Evolutionary conservation across 1,284 basidiomycete genomes (phyloP), one percentile per base, ranked within the genome.

Genomic region (Chalciporus sp.): DNA sequence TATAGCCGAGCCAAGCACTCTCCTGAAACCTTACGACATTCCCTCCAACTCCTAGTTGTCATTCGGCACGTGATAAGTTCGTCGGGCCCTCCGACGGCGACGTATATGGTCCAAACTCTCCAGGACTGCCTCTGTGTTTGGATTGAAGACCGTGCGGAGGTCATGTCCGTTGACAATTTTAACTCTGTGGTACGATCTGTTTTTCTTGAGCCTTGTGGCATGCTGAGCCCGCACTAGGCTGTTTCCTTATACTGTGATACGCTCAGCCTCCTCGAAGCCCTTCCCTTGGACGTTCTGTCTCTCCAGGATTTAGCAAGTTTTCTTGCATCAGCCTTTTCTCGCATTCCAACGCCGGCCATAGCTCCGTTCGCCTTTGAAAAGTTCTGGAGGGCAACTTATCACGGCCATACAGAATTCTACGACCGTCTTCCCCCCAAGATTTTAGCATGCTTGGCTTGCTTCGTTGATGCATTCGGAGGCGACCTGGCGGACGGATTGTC

Each of bases 331-430:
- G 75, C 75, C 0, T 82, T 85, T 63, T 64, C 71, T 12, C 77
- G 76, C 20, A 73, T 80, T 37, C 76, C 76, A 0, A 59, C 67
- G 1, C 75, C 79, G 2, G 77, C 75, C 6, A 66, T 72, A 16
- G 83, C 80, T 3, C 77, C 79, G 0, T 58, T 76, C 8, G 74
- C 78, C 1, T 86, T 86, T 57, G 70, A 74, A 54, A 66, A 60
- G 3, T 84, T 79, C 58, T 84, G 82, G 82, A 72, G 71, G 28
- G 65, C 64, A 37, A 81, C 77, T 3, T 84, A 81, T 57, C 73
- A 78, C 33, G 65, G 66, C 14, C 66, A 60, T 28, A 61, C 64
- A 28, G 65, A 75, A 31, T 72, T 76, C 27, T 62, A 60, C 47
- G 37, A 57, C 0, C 49, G 61, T 14, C 74, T 78, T 53, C 77